Evolutionary conservation across 257 asterid genomes (phyloP).

Genomic region (Forsythia viridissima): DNA sequence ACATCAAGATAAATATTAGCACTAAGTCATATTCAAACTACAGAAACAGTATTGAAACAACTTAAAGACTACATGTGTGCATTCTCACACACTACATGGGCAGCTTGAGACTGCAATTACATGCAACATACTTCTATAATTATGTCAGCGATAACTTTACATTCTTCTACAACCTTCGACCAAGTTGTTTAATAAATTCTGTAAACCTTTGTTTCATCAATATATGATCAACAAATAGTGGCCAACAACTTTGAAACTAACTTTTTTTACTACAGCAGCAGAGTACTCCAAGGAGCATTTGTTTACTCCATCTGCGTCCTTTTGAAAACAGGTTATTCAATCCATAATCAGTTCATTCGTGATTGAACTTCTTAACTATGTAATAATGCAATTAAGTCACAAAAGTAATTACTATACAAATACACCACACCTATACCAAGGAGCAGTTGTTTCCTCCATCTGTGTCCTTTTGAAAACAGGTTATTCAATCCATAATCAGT

Average conservation of each 20-base stretch:
- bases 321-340: neutral
- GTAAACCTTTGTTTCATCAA: neutral
- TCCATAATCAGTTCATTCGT: neutral
- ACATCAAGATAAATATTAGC: neutral
- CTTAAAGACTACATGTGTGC: neutral
- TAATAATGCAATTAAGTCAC: neutral
- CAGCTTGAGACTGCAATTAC: neutral
- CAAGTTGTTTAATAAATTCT: neutral
- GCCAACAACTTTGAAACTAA: neutral
- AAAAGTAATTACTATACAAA: too few species aligned
- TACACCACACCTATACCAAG: neutral
- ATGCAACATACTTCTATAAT: neutral
- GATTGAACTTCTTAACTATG: neutral
- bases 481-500: neutral
- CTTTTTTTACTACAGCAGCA: neutral
- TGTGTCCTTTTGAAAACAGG: neutral
- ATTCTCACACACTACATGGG: neutral
- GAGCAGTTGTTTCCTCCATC: too few species aligned
- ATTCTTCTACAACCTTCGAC: neutral
- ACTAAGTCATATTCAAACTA: neutral
- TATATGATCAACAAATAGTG: neutral
- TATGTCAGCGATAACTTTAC: neutral
- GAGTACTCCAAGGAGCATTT: neutral
- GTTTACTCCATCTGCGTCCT: conserved; percentile 2
- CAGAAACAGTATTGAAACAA: neutral